Base-by-base conservation (phyloP, 2,329 filamentous ascomycete species). In the Tolypocladium amazonense region DNA sequence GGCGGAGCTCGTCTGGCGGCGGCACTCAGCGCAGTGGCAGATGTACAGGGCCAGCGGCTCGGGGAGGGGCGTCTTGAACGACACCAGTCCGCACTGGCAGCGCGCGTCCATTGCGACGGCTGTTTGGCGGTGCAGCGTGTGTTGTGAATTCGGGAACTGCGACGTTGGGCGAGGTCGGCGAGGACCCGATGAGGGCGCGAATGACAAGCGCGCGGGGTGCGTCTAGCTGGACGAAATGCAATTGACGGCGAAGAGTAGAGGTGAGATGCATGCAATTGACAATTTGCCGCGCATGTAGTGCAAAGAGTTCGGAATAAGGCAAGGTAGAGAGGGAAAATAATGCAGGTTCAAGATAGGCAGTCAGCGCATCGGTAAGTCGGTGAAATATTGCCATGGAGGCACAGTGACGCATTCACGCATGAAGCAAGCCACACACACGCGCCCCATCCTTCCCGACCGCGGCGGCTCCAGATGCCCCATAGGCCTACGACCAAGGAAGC, bases 1-100 rank as follows among this genome's bases (percentile, higher is more conserved):
- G 1, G 87, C 85, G 9, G 84, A 86, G 58, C 82, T 77, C 37
- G 84, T 84, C 73, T 89, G 87, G 60, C 81, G 79, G 56, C 83
- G 81, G 71, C 87, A 90, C 68, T 86, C 81, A 59, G 77, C 73
- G 71, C 88, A 90, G 73, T 89, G 88, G 73, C 87, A 90, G 68
- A 89, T 84, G 71, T 87, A 89, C 57, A 89, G 74, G n/a, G 81
- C 81, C 52, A 88, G 72, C 0, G 87, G 87, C 60, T 80, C 76
- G 4, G 77, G 71, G 0, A 81, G 72, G 1, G 87, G 85, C 37
- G 86, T 88, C 62, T 76, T 81, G 76, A 89, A 89, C 43, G 69
- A 67, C 58, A 89, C 79, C 20, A 79, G 73, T 58, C 84, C 83
- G 75, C 88, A 90, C 70, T 88, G 84, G 69, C 87, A 89, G 58